Base-by-base conservation (phyloP, 2,329 filamentous ascomycete species). In the Emmonsia crescens region DNA sequence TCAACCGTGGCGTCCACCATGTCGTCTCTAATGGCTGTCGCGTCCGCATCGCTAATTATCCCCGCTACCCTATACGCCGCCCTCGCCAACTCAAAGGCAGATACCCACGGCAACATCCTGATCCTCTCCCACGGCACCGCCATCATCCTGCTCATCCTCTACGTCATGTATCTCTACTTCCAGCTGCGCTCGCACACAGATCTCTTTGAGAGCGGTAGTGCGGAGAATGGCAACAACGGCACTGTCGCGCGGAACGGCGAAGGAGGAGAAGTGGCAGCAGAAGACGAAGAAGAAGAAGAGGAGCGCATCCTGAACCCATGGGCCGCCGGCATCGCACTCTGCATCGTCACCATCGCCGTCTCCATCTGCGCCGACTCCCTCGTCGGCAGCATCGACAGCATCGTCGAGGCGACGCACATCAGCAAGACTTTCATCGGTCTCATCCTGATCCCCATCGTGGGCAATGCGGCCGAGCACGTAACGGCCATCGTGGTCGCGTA, bases 391-490 rank as follows among this genome's bases (percentile, higher is more conserved):
- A 91, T 91, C 68, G 87, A 91, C 66, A 79, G 80, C 33, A 82
- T 92, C 55, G 89, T 91, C 29, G 80, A 84, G 66, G 84, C 79
- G 51, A 84, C 85, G 1, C 82, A 85, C 63, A 88, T 92, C 72
- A 90, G 86, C 78, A 89, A 89, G 75, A 89, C 86, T 1, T 92
- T 92, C 67, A 90, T 92, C 67, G 89, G 89, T 78, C 78, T 91
- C 57, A 89, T 91, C 57, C 77, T 91, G 24, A 87, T 91, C 57
- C 88, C 88, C 2, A 91, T 91, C 66, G 88, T 91, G 38, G 88
- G 88, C 51, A 91, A 91, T 68, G 88, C 88, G 1, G 88, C 88
- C 2, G 88, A 92, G 73, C 89, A 92, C 69, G 89, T 91, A 46
- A 92, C 89, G 0, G 89, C 89, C 21, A 86, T 91, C 21, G 86